Conservation (phyloP, 2,329 filamentous ascomycete genomes). For the Neurospora crassa region DNA sequence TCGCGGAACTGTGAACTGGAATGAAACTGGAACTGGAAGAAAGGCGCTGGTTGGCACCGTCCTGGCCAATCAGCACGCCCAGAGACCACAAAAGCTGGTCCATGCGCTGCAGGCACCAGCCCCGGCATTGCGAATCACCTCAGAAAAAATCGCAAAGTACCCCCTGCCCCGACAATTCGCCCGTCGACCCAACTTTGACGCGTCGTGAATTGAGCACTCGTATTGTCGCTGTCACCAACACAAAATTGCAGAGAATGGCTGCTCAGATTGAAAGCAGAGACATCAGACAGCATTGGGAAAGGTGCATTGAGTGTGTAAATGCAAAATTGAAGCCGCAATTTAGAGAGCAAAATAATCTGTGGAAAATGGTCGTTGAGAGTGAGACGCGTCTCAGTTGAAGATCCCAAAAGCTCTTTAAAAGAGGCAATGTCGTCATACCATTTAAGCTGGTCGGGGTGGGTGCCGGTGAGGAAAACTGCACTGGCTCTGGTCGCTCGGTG, state of each 20-base stretch:
- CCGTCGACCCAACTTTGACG: not conserved
- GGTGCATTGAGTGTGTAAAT: not conserved
- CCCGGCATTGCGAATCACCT: slow-evolving; percentile 13
- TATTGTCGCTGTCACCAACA: not conserved
- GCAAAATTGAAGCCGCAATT: not conserved
- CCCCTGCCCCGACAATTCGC: not conserved
- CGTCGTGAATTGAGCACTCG: not conserved
- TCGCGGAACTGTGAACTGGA: not conserved
- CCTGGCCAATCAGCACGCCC: slow-evolving; percentile 3
- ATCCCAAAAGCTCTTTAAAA: not conserved
- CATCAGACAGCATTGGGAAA: not conserved
- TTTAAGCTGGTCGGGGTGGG: not conserved
- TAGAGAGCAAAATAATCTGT: not conserved
- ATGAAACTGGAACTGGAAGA: not conserved
- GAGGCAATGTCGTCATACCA: not conserved
- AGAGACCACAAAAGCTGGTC: slow-evolving; percentile 1
- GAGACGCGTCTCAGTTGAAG: not conserved
- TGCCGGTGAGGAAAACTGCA: not conserved
- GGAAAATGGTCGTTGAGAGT: not conserved
- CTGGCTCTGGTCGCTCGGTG: not conserved
- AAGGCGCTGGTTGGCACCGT: not conserved
- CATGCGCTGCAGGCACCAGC: slow-evolving; percentile 15
- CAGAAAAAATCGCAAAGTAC: slow-evolving; percentile 12
- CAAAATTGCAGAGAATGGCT: not conserved
- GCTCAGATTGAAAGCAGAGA: not conserved